A percentile compares a stretch with the other conserved stretches of the same genome.
Conservation (phyloP, 1,139 yeast species). For the Nakaseomyces nivariensis region DNA sequence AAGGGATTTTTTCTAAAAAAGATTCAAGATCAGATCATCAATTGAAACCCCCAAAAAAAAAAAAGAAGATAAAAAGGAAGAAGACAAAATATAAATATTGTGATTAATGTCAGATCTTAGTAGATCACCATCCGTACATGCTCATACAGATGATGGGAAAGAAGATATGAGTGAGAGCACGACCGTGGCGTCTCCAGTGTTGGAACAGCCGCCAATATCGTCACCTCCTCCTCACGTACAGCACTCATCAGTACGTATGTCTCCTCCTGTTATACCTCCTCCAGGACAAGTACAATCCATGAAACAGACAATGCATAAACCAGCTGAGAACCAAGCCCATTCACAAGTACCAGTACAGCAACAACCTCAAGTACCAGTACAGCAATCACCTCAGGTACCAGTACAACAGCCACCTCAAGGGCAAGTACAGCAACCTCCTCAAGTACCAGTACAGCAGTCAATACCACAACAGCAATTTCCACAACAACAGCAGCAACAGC, state of each 20-base stretch:
- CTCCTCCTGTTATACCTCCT: not conserved
- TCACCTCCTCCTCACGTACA: not conserved
- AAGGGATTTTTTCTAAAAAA: no score
- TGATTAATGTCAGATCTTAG: not conserved
- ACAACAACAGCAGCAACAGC: not conserved
- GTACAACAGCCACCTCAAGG: not conserved
- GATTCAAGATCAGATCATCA: not conserved
- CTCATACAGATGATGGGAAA: not conserved
- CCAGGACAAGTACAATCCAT: not conserved
- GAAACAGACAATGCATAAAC: not conserved
- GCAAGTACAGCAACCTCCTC: not conserved
- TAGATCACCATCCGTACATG: not conserved
- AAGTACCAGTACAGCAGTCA: not conserved
- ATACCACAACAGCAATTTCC: not conserved
- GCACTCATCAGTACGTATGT: not conserved
- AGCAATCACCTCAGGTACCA: not conserved
- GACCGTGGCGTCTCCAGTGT: not conserved
- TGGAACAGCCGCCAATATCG: not conserved
- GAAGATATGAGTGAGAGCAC: constrained; percentile 1
- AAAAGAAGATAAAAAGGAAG: not conserved
- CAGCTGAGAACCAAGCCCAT: no score
- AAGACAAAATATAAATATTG: not conserved
- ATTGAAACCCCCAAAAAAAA: not conserved
- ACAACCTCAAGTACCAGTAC: not conserved
- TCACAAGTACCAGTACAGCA: not conserved